These are phyloP conservation scores for Beauveria medogensis DNA, from an alignment of 2,329 filamentous ascomycete species.

Conservation along the genomic window DNA sequence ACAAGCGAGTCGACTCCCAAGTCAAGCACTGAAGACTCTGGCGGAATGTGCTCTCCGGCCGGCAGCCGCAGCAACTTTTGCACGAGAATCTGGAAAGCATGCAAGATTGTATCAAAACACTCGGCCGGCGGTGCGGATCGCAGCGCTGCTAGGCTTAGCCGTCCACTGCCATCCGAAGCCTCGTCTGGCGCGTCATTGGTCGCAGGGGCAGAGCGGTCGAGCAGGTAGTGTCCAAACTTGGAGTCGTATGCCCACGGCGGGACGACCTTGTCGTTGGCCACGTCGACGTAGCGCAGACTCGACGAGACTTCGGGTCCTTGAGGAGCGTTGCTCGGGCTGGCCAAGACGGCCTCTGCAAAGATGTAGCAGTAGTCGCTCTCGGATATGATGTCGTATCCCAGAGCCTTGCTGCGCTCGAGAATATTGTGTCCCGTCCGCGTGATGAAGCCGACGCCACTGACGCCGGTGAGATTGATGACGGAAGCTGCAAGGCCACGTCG, in stretches of 20 bases:
- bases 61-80: background rate
- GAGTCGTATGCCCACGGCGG: slow-evolving; percentile 1
- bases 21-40: background rate
- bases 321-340: background rate
- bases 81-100: slow-evolving; percentile 26
- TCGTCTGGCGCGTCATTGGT: background rate
- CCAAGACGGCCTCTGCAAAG: slow-evolving; percentile 14
- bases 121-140: background rate
- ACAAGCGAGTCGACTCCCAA: slow-evolving; percentile 23
- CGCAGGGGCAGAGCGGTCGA: background rate
- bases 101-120: background rate
- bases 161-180: background rate
- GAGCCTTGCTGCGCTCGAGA: background rate
- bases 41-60: background rate
- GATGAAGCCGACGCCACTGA: slow-evolving; percentile 32
- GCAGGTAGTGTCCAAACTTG: slow-evolving; percentile 11
- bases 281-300: slow-evolving; percentile 1
- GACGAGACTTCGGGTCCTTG: slow-evolving; percentile 2
- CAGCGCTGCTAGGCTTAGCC: background rate
- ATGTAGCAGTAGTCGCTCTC: slow-evolving; percentile 14
- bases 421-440: slow-evolving; percentile 13
- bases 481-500: slow-evolving; percentile 29
- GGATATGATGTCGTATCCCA: slow-evolving; percentile 4
- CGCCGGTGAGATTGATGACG: slow-evolving; percentile 13
- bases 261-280: background rate